A percentile compares a stretch with the other conserved stretches of the same genome.
Conservation (phyloP, 192 early-diverging fungal species). For the Podila clonocystis region DNA sequence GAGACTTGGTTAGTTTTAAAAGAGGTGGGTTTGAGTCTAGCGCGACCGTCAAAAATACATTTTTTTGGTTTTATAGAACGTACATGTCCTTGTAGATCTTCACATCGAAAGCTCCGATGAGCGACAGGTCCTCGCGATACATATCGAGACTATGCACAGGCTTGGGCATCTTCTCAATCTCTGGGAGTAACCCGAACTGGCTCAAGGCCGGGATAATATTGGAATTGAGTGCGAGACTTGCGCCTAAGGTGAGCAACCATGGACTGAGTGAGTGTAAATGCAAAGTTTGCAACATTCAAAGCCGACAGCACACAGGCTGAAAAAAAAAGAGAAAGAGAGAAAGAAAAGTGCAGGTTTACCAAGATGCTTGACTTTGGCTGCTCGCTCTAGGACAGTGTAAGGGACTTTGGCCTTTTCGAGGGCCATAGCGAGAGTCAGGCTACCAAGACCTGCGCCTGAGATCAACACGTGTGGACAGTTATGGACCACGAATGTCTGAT, state of each 20-base stretch:
- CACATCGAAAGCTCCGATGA: no score
- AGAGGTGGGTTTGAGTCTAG: background rate
- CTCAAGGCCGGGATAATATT: no score
- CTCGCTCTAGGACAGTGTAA: conserved; percentile 31
- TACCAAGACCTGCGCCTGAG: conserved; percentile 26
- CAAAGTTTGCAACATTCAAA: background rate
- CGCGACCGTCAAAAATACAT: background rate
- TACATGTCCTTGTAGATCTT: no score
- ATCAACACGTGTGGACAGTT: conserved; percentile 12
- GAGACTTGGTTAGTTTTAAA: background rate
- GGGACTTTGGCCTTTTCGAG: conserved; percentile 23
- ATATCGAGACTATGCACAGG: no score
- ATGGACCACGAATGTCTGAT: no score
- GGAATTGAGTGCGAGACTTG: no score
- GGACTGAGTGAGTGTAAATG: background rate
- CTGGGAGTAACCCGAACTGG: no score
- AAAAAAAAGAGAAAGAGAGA: background rate
- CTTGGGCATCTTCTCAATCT: no score
- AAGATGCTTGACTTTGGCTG: conserved; percentile 2
- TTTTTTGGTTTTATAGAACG: background rate
- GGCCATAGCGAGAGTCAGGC: conserved; percentile 16
- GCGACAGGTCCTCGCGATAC: no score
- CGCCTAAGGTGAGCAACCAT: no score
- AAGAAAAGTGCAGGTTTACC: background rate
- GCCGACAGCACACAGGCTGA: background rate